Conservation (phyloP, 2,329 filamentous ascomycete genomes). For the Juglanconis sp. region DNA sequence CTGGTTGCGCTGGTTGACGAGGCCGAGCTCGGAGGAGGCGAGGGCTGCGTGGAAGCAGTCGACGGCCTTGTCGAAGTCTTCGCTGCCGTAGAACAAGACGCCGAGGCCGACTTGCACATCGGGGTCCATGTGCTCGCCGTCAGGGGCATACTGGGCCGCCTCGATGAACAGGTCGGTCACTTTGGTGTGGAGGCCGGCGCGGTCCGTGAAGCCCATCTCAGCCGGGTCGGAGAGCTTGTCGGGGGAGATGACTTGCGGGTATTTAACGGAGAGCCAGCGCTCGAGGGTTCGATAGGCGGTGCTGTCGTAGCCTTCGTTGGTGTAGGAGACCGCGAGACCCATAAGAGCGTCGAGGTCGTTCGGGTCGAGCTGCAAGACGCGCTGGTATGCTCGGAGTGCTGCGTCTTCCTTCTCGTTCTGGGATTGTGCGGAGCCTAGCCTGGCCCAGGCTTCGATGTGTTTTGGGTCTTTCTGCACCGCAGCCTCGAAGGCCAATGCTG, state of each 20-base stretch:
- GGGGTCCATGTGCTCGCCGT: slow-evolving; percentile 94
- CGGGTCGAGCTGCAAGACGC: slow-evolving; percentile 83
- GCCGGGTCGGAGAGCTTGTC: slow-evolving; percentile 68
- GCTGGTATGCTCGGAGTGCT: slow-evolving; percentile 88
- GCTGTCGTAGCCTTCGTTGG: slow-evolving; percentile 97
- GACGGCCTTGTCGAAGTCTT: slow-evolving; percentile 97
- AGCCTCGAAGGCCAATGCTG: slow-evolving; percentile 91
- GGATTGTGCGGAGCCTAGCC: slow-evolving; percentile 86
- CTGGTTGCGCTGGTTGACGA: slow-evolving; percentile 79
- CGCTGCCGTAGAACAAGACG: slow-evolving; percentile 94
- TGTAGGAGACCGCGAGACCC: slow-evolving; percentile 94
- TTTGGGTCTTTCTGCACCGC: slow-evolving; percentile 85
- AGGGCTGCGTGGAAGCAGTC: slow-evolving; percentile 96
- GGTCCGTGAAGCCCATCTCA: slow-evolving; percentile 94
- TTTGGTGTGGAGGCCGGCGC: slow-evolving; percentile 82
- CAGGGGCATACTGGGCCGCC: slow-evolving; percentile 86
- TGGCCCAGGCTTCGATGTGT: slow-evolving; percentile 91
- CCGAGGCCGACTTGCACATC: slow-evolving; percentile 97
- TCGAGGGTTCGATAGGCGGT: slow-evolving; percentile 95
- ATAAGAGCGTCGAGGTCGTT: slow-evolving; percentile 87
- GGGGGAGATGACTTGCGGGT: slow-evolving; percentile 75
- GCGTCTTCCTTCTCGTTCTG: slow-evolving; percentile 99
- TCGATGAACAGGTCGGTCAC: slow-evolving; percentile 88
- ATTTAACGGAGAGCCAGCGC: slow-evolving; percentile 94
- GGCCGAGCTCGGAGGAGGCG: slow-evolving; percentile 77